Percentiles rank a stretch among this genome's conserved stretches.
phyloP scores from a whole-genome alignment of 1,139 yeast genomes.

The Yamadazyma epiphylla region DNA sequence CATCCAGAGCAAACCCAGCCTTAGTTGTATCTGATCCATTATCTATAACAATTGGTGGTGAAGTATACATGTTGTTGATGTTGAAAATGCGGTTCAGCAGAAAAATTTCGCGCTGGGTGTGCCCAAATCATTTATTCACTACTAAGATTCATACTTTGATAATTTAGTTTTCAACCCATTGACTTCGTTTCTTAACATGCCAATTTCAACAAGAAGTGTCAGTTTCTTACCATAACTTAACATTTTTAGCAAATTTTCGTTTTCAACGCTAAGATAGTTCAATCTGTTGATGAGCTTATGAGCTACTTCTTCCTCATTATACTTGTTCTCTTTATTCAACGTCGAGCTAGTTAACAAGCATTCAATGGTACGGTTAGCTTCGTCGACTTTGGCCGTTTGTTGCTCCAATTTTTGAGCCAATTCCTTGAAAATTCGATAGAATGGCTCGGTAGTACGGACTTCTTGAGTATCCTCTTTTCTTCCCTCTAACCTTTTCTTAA shows the following conservation, averaged over 20 bases:
- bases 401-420: constrained; percentile 48
- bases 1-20: constrained; percentile 69
- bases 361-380: constrained; percentile 60
- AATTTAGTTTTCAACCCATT: constrained; percentile 9
- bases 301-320: constrained; percentile 72
- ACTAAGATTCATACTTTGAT: constrained; percentile 4
- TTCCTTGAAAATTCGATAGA: constrained; percentile 46
- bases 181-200: constrained; percentile 41
- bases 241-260: constrained; percentile 66
- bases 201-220: constrained; percentile 67
- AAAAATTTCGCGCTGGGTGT: too few relatives aligned
- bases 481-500: constrained; percentile 13
- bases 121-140: neutral
- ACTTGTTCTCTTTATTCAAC: constrained; percentile 18
- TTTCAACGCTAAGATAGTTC: constrained; percentile 62
- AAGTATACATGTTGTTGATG: constrained; percentile 19
- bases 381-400: constrained; percentile 53
- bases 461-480: constrained; percentile 2
- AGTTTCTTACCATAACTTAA: constrained; percentile 69
- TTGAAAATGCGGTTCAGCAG: neutral
- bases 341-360: constrained; percentile 43
- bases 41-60: constrained; percentile 66
- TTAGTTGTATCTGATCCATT: constrained; percentile 63
- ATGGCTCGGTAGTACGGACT: constrained; percentile 37
- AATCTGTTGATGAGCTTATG: constrained; percentile 70